Conservation (phyloP, 176 grass and related monocot species). For the barley (Hordeum vulgare) region MorexV3_pseudomolecules_assembly NC_058520.1:204705218-204705717, state of each 20-base stretch:
- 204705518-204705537: background rate
- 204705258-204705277: background rate
- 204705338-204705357: conserved; percentile 89
- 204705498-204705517: background rate
- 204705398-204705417: conserved; percentile 33
- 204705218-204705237: too few species aligned
- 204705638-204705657: conserved; percentile 97
- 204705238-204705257: background rate
- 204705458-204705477: conserved; percentile 54
- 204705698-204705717: background rate
- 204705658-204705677: conserved; percentile 17
- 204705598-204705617: conserved; percentile 89
- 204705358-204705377: conserved; percentile 52
- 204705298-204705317: background rate
- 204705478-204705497: conserved; percentile 29
- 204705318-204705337: conserved; percentile 28
- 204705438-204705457: conserved; percentile 77
- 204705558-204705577: conserved; percentile 66
- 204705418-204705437: conserved; percentile 71
- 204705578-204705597: conserved; percentile 76
- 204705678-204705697: background rate
- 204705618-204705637: conserved; percentile 96
- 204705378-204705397: conserved; percentile 93
- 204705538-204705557: background rate
- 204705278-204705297: background rate